Evolutionary conservation across 441 rosid species (phyloP).

Genomic region (Brassica balearica): DNA sequence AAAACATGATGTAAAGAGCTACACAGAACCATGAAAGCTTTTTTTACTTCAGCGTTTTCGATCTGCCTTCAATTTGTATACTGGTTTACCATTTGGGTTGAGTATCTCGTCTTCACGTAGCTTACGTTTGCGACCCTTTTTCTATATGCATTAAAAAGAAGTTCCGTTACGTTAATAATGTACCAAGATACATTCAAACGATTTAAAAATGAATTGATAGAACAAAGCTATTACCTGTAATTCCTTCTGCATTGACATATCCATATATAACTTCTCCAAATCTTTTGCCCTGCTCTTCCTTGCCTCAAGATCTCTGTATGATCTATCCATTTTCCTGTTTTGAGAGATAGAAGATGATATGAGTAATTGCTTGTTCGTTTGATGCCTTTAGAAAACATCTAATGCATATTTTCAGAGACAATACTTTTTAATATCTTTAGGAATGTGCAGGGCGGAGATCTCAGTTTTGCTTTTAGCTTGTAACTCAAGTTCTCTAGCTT

Average conservation of each 20-base stretch:
- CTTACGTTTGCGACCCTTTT: slow-evolving; percentile 79
- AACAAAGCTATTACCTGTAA: slow-evolving; percentile 56
- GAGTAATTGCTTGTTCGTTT: slow-evolving; percentile 1
- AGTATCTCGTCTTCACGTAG: slow-evolving; percentile 75
- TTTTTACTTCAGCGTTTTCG: slow-evolving; percentile 49
- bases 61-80: slow-evolving; percentile 48
- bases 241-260: slow-evolving; percentile 81
- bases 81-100: slow-evolving; percentile 62
- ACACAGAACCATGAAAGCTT: slow-evolving; percentile 12
- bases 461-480: slow-evolving; percentile 40
- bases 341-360: slow-evolving; percentile 7
- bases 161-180: too few relatives aligned
- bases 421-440: slow-evolving; percentile 70
- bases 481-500: slow-evolving; percentile 62
- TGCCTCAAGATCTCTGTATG: slow-evolving; percentile 50
- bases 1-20: not conserved
- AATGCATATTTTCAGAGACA: slow-evolving; percentile 8
- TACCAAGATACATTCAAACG: not conserved
- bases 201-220: not conserved
- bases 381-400: not conserved
- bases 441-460: slow-evolving; percentile 45
- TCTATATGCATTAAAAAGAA: slow-evolving; percentile 47
- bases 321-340: slow-evolving; percentile 58
- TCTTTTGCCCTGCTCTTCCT: slow-evolving; percentile 67
- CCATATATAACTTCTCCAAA: slow-evolving; percentile 68